Percentiles rank a stretch among this genome's conserved stretches.
These are phyloP conservation scores for Penicillium psychrosexuale DNA, from an alignment of 2,329 filamentous ascomycete genomes.

Conservation along the genomic window DNA sequence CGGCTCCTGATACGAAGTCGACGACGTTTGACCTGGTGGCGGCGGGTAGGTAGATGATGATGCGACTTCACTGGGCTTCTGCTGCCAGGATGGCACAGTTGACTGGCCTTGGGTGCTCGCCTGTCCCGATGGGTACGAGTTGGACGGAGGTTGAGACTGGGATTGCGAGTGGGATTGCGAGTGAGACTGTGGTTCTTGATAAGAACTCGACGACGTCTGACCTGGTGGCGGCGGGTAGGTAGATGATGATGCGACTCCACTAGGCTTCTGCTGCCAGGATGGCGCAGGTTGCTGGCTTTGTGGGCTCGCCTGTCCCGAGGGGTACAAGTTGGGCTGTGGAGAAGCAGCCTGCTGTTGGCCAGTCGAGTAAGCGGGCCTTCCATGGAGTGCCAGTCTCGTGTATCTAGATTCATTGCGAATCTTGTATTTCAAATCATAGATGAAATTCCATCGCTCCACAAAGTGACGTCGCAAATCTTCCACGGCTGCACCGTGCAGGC, in stretches of 20 bases:
- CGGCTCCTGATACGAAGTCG: neutral
- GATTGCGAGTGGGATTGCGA: too few species aligned
- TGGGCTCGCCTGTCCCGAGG: conserved; percentile 15
- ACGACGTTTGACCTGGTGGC: neutral
- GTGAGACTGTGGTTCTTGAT: conserved; percentile 7
- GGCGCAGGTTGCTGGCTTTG: conserved; percentile 14
- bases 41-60: conserved; percentile 2
- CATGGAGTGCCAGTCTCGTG: conserved; percentile 35
- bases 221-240: neutral
- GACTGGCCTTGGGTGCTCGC: conserved; percentile 17
- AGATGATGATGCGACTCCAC: neutral
- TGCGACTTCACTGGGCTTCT: neutral
- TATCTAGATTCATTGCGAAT: conserved; percentile 54
- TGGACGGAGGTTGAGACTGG: conserved; percentile 5
- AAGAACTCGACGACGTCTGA: neutral
- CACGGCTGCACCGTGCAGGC: conserved; percentile 70
- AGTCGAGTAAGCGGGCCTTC: conserved; percentile 28
- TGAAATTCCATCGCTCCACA: conserved; percentile 85
- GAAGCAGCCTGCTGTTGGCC: conserved; percentile 18
- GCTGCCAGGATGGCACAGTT: conserved; percentile 10
- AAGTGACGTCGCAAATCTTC: conserved; percentile 76
- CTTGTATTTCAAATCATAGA: conserved; percentile 77
- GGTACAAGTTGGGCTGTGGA: conserved; percentile 15
- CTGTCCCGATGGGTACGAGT: conserved; percentile 14
- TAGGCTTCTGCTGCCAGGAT: conserved; percentile 11